Base-by-base conservation (phyloP, 2,329 filamentous ascomycete species). In the Calycina herbarum region DNA sequence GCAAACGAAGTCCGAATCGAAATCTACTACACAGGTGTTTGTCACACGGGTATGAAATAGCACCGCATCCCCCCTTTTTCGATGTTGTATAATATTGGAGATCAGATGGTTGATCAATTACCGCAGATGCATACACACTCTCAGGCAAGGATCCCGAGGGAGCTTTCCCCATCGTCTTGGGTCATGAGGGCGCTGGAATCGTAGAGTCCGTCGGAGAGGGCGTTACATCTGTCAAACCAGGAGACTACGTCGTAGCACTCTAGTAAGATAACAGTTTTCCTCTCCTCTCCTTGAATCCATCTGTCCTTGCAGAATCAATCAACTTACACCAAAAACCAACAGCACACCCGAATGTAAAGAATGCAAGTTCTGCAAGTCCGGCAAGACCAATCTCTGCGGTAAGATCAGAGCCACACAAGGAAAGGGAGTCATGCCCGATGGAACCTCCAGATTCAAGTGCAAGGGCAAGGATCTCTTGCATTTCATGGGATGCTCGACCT, bases 301-400 rank as follows among this genome's bases (percentile, higher is more conserved):
- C 13, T 11, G 56, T 38, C n/a, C 38, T 42, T 20, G 5, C 20
- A n/a, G 7, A 38, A 31, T 38, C 10, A 13, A 29, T 51, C 45
- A 35, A 20, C 35, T 60, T 11, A 27, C 20, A 10, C 24, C 29
- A 57, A 71, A 24, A 8, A 5, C 20, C 7, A 38, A 1, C 76
- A 96, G 93, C 85, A 98, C 94, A 58, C 95, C 95, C 71, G 94
- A 98, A 83, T 98, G 95, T 84, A 85, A 87, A 73, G 94, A 98
- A 80, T 99, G 95, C 89, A 98, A 98, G 84, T 98, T 98, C 86
- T 99, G 95, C 90, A 95, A 93, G 81, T 98, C 94, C 54, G 95
- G 94, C 82, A 99, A 99, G 89, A 98, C 94, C 76, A 97, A 98
- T 82, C 90, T 98, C 66, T 98, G 94, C 82, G 95, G 95, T 79